Percentiles rank a stretch among this genome's conserved stretches.
Evolutionary conservation across 2,329 filamentous ascomycete species (phyloP).

Genomic region (Domatiomyces globalis): DNA sequence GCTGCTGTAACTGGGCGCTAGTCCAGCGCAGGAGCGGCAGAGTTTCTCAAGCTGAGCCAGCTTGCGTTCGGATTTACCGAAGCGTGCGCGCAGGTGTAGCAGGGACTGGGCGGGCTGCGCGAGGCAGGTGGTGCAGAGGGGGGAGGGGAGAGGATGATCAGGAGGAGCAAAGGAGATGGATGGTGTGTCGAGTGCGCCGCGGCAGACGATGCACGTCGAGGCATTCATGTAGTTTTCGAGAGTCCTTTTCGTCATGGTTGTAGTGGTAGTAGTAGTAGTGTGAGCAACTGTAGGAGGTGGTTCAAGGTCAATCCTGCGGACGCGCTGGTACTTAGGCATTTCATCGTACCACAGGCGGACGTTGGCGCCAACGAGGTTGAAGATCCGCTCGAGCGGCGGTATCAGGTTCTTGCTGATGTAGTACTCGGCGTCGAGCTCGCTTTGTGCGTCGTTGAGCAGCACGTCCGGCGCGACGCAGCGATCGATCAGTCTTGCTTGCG

Average conservation of each 20-base stretch:
- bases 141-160: neutral
- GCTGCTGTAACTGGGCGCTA: slow-evolving; percentile 40
- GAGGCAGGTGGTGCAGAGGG: slow-evolving; percentile 27
- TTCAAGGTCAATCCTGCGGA: slow-evolving; percentile 44
- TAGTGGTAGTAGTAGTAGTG: slow-evolving; percentile 17
- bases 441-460: slow-evolving; percentile 59
- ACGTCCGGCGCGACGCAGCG: slow-evolving; percentile 80
- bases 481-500: slow-evolving; percentile 58
- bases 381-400: slow-evolving; percentile 86
- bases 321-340: slow-evolving; percentile 79
- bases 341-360: slow-evolving; percentile 87
- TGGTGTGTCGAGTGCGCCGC: slow-evolving; percentile 39
- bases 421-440: slow-evolving; percentile 82
- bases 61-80: slow-evolving; percentile 50
- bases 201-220: slow-evolving; percentile 65
- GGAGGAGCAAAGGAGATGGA: slow-evolving; percentile 18
- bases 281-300: neutral
- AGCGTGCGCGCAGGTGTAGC: slow-evolving; percentile 45
- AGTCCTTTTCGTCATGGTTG: slow-evolving; percentile 46
- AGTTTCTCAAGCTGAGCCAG: slow-evolving; percentile 51
- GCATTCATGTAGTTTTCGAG: slow-evolving; percentile 89
- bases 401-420: slow-evolving; percentile 95
- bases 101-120: slow-evolving; percentile 42
- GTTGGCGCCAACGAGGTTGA: slow-evolving; percentile 88
- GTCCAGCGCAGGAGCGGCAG: slow-evolving; percentile 65